Base-by-base conservation (phyloP, 495 filamentous ascomycete genomes). In the Aspergillus affinis region DNA sequence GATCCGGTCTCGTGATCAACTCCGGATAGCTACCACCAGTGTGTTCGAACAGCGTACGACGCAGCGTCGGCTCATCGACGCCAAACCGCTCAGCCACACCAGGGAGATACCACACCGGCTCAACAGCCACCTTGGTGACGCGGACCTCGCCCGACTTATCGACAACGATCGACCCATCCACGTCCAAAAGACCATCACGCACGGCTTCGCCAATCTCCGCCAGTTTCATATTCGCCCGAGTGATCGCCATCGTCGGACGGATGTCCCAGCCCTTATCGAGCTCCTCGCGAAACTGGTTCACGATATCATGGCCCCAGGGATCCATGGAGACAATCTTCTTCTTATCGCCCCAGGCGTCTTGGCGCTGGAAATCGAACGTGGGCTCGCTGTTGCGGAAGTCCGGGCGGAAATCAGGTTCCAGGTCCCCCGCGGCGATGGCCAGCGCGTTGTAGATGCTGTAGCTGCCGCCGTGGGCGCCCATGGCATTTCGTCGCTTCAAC, bases 311-410 rank as follows among this genome's bases (percentile, higher is more conserved):
- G 6, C 94, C 94, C 64, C 87, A 88, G 7, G 94, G 94, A 73
- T 98, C 94, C 90, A 98, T 96, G 27, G 94, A 90, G 23, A 98
- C 94, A 60, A 98, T 97, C 80, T 96, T 97, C 68, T 90, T 93
- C 69, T 86, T 84, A 71, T 97, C 91, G 21, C 79, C 81, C 94
- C 94, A 98, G 71, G 93, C 85, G 19, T 90, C 84, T 69, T 96
- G 96, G 36, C 88, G 90, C 0, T 92, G 91, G 69, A 98, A 90
- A 55, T 88, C 84, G 54, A 86, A 92, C 4, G 92, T 93, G 12
- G 94, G 94, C 67, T 97, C 89, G 15, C 90, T 95, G 77, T 98
- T 97, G 61, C 90, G 93, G 74, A 96, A 93, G 71, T 97, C 92
- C 15, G 94, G 91, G 75, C 84, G 89, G 76, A 97, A 93, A 63